Evolutionary conservation across 2,329 filamentous ascomycete genomes (phyloP).

Genomic region (Macrophomina pseudophaseolina): DNA sequence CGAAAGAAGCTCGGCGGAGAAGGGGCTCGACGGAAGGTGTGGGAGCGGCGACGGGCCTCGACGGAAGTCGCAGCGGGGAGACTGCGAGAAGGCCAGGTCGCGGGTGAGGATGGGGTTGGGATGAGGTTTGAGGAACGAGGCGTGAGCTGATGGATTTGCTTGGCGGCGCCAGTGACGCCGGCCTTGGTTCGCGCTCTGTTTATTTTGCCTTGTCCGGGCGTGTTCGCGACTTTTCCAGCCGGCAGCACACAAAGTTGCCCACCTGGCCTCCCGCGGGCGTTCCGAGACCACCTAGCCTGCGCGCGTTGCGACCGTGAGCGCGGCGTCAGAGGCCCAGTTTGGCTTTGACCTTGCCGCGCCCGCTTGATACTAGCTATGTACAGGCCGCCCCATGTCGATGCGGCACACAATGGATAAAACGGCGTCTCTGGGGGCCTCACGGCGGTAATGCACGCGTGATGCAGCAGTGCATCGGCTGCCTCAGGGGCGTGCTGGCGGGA

Average conservation of each 20-base stretch:
- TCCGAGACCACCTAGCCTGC: background rate
- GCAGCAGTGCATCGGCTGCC: slow-evolving; percentile 1
- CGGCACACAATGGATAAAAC: background rate
- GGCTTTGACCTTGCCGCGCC: slow-evolving; percentile 1
- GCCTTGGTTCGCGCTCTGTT: slow-evolving; percentile 22
- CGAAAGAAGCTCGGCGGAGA: background rate
- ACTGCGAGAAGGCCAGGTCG: slow-evolving; percentile 11
- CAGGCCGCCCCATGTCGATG: background rate
- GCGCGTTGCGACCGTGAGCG: slow-evolving; percentile 7
- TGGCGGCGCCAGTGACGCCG: slow-evolving; percentile 26
- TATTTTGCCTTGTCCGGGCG: slow-evolving; percentile 23
- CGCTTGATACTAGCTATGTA: background rate
- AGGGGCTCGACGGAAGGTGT: background rate
- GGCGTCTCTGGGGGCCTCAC: background rate
- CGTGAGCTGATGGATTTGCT: slow-evolving; percentile 26
- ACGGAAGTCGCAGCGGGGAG: slow-evolving; percentile 1
- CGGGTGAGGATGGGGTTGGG: slow-evolving; percentile 15
- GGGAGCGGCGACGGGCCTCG: slow-evolving; percentile 9
- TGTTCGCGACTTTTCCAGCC: slow-evolving; percentile 12
- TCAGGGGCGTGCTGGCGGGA: background rate
- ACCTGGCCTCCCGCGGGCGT: background rate
- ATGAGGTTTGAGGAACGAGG: slow-evolving; percentile 23
- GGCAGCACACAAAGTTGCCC: slow-evolving; percentile 11
- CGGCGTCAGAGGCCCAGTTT: background rate
- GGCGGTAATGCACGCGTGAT: slow-evolving; percentile 5